Percentiles rank a stretch among this genome's conserved stretches.
Conservation (phyloP, 805 yeast genomes). For the Zygotorulaspora florentina region DNA sequence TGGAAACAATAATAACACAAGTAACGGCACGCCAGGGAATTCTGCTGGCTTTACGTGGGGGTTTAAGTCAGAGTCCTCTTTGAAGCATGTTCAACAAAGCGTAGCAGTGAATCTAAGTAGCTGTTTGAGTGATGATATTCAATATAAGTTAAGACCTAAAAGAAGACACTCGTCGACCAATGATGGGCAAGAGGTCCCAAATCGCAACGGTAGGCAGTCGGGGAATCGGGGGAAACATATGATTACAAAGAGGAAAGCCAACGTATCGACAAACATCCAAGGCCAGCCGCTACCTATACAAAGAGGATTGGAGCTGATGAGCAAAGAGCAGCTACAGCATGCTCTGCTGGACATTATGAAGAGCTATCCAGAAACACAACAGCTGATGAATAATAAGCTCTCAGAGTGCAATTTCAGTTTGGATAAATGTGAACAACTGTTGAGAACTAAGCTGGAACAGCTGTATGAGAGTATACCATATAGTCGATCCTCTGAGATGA, state of each 20-base stretch:
- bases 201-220: conserved; percentile 1
- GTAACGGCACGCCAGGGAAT: conserved; percentile 6
- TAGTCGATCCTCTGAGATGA: conserved; percentile 20
- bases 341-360: conserved; percentile 23
- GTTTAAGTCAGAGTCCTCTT: conserved; percentile 9
- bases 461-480: conserved; percentile 30
- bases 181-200: conserved; percentile 5
- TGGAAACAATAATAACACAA: not conserved
- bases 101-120: not conserved
- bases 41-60: conserved; percentile 18
- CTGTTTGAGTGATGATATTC: not conserved
- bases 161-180: conserved; percentile 8
- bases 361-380: conserved; percentile 27
- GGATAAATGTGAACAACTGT: conserved; percentile 21
- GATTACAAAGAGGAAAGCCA: conserved; percentile 19
- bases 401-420: conserved; percentile 18
- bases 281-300: conserved; percentile 32
- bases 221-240: conserved; percentile 4
- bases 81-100: conserved; percentile 1
- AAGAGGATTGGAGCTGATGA: conserved; percentile 34
- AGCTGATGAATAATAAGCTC: conserved; percentile 14
- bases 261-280: conserved; percentile 18
- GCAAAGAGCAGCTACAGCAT: conserved; percentile 26
- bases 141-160: conserved; percentile 12
- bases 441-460: conserved; percentile 24